Base-by-base conservation (phyloP, 2,329 filamentous ascomycete species). In the Lanzia echinophila region DNA sequence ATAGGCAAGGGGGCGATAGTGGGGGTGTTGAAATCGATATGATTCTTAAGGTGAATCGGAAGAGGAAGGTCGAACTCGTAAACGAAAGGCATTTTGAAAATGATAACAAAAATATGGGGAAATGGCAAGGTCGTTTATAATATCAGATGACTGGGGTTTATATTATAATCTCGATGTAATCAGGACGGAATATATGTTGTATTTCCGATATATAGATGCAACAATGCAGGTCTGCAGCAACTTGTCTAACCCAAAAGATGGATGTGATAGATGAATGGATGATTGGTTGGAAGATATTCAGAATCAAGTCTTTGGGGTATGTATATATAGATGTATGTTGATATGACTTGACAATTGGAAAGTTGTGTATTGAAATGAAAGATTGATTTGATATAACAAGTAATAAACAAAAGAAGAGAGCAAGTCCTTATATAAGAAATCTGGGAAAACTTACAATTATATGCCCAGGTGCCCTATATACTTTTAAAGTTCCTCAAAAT, bases 51-150 rank as follows among this genome's bases (percentile, higher is more conserved):
- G 36, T 48, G 34, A 33, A 44, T 55, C 51, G 54, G 60, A 62
- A 62, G 39, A 53, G 59, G 60, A 58, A 64, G 59, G 56, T 65
- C 47, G 47, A 54, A 46, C 41, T 58, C 50, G 19, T 45, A 33
- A 31, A 58, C 53, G 53, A 56, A 56, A 50, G 57, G 54, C 61
- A 65, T 66, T 53, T 56, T 56, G 56, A 53, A 49, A 53, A 58
- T 19, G 32, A 20, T 31, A 39, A 46, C 28, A 12, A n/a, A 48
- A 39, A 24, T 17, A 47, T 48, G 36, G 24, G 36, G 38, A 17
- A 17, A 41, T 34, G 17, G 34, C 17, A 47, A 41, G 28, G 24
- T 17, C 17, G 20, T 41, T 41, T 41, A 12, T 41, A 43, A 20
- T 33, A 22, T 42, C 33, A 31, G 28, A 47, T 33, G 50, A 52